Evolutionary conservation across 2,329 filamentous ascomycete species (phyloP), one percentile per base, ranked within the genome.

Genomic region (Thelonectria discophora): DNA sequence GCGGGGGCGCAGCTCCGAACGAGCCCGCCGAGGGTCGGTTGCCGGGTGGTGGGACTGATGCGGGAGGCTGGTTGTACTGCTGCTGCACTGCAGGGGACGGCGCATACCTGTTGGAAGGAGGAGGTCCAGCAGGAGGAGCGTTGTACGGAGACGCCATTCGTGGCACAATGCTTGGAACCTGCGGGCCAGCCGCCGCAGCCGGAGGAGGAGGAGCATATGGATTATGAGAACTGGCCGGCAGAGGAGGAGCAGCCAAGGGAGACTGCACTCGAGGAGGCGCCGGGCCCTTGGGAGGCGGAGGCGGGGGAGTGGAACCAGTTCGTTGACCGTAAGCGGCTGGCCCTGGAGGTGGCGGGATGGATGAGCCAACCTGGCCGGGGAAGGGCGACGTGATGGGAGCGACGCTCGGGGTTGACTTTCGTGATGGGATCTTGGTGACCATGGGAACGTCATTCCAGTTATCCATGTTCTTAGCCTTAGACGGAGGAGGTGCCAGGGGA

Each of bases 361-460:
- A 73, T 21, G 80, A 74, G 63, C 80, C 79, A 61, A 84, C 83
- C 72, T 91, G 88, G 68, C 86, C 86, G 2, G 88, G 84, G 81
- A 95, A 97, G 9, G 93, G 92, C 17, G 91, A 87, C n/a, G 84
- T 87, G 52, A 93, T 87, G 3, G 90, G 82, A 53, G 88, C 86
- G 18, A 87, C 81, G 57, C 84, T 88, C 2, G 94, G 93, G 1
- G 94, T 97, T 47, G 84, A 84, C 73, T 90, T 87, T 67, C 94
- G 88, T 13, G 86, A 85, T 56, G 69, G 65, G 32, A 85, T 81
- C 80, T 94, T 92, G 47, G 87, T 84, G 47, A 98, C 91, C 71
- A 97, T 86, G 1, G 95, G 95, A 53, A 96, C 90, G 76, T 99
- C 95, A 70, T 99, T 99, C 95, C 95, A 99, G 69, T 91, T 90